A percentile compares a stretch with the other conserved stretches of the same genome.
Evolutionary conservation across 169 alveolate species (phyloP).

Genomic region (Plasmodium falciparum): DNA sequence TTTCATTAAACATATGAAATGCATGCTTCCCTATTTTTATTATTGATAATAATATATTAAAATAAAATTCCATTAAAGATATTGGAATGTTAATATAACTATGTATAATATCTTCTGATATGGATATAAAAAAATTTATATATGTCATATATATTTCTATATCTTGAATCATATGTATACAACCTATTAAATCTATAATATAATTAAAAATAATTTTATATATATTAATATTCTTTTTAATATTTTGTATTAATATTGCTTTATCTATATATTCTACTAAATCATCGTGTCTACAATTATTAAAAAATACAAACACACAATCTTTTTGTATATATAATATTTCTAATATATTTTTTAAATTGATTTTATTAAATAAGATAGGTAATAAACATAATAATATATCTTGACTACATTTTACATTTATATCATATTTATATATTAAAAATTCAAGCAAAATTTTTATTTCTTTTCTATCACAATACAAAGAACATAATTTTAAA

Average conservation of each 20-base stretch:
- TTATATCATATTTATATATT: constrained; percentile 70
- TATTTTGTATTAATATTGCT: constrained; percentile 29
- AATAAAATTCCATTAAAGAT: constrained; percentile 39
- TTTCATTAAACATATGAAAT: constrained; percentile 16
- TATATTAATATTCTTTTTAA: constrained; percentile 44
- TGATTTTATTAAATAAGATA: constrained; percentile 2
- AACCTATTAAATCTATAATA: constrained; percentile 18
- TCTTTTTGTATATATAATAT: constrained; percentile 55
- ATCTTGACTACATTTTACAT: constrained; percentile 64
- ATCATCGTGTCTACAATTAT: constrained; percentile 34
- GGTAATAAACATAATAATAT: constrained; percentile 47
- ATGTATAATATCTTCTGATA: constrained; percentile 31
- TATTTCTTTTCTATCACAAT: constrained; percentile 45
- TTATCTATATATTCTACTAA: constrained; percentile 16
- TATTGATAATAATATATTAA: constrained; percentile 25
- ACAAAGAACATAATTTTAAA: constrained; percentile 60
- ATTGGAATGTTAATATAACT: constrained; percentile 54
- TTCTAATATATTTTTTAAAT: constrained; percentile 52
- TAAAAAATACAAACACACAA: constrained; percentile 46
- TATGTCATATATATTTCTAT: constrained; percentile 19
- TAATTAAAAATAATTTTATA: constrained; percentile 57
- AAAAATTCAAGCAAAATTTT: constrained; percentile 59
- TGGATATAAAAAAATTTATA: constrained; percentile 44
- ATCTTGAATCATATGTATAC: not conserved
- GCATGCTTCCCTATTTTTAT: constrained; percentile 9